Conservation (phyloP, 768 basidiomycete species). For the Porphyrellus cyaneotinctus region DNA sequence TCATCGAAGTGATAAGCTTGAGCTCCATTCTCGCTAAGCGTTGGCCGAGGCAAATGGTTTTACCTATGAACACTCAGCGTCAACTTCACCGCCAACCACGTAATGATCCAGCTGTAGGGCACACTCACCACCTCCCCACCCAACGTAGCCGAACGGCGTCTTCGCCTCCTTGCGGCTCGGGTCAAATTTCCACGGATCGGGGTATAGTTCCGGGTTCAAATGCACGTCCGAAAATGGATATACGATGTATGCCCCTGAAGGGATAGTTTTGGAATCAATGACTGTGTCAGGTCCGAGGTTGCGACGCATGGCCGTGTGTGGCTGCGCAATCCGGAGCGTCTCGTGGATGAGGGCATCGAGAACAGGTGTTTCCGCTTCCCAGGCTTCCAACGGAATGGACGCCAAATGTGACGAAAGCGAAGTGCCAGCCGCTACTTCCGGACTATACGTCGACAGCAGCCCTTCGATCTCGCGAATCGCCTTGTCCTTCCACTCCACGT, state of each 20-base stretch:
- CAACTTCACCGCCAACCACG: conserved; percentile 11
- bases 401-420: conserved; percentile 47
- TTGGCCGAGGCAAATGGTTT: conserved; percentile 66
- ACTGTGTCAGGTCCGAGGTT: conserved; percentile 70
- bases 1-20: conserved; percentile 65
- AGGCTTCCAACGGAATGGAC: conserved; percentile 59
- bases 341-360: conserved; percentile 73
- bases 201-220: conserved; percentile 66
- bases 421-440: conserved; percentile 18
- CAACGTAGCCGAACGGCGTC: conserved; percentile 59
- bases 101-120: conserved; percentile 15
- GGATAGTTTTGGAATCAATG: conserved; percentile 65
- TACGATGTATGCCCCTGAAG: conserved; percentile 69
- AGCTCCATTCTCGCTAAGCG: conserved; percentile 71
- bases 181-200: conserved; percentile 76
- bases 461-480: conserved; percentile 57
- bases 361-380: conserved; percentile 67
- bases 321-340: conserved; percentile 74
- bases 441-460: conserved; percentile 44
- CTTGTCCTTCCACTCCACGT: conserved; percentile 60
- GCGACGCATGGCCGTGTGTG: conserved; percentile 76
- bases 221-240: conserved; percentile 82
- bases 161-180: conserved; percentile 49
- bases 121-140: conserved; percentile 75
- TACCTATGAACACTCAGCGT: conserved; percentile 43